A percentile compares a stretch with the other conserved stretches of the same genome.
These are phyloP conservation scores for Trichoderma sp. DNA, from an alignment of 2,329 filamentous ascomycete genomes.

Conservation along the genomic window DNA sequence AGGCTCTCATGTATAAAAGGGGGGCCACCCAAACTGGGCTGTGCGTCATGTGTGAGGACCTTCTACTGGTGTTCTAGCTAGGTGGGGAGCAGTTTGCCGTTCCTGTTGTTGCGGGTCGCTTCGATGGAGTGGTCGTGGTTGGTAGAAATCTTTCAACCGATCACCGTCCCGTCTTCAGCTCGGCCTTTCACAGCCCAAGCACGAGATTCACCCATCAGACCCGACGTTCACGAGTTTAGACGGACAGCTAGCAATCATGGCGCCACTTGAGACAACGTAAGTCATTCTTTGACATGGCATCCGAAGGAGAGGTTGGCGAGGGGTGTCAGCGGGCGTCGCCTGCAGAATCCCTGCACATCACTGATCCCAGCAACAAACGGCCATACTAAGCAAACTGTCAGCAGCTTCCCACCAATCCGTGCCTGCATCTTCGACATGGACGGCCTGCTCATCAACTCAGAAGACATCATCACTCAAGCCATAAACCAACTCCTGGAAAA, in stretches of 20 bases:
- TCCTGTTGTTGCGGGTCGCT: background rate
- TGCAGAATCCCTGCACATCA: background rate
- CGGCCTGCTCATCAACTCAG: constrained; percentile 15
- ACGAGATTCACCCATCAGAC: background rate
- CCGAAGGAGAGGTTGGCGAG: background rate
- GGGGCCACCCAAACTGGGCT: background rate
- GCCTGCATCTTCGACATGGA: constrained; percentile 15
- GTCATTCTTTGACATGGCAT: background rate
- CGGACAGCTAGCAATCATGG: background rate
- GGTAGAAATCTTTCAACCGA: background rate
- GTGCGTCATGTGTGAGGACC: background rate
- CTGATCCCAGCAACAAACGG: no score
- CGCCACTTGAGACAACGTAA: constrained; percentile 2
- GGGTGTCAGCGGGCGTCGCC: background rate
- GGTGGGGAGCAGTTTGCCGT: no score
- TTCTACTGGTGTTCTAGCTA: background rate
- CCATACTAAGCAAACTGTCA: background rate
- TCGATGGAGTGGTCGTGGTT: background rate
- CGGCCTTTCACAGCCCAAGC: background rate
- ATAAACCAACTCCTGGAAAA: constrained; percentile 9
- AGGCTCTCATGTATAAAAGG: background rate
- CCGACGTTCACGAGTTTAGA: no score
- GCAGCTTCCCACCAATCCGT: constrained; percentile 2
- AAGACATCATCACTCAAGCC: constrained; percentile 19
- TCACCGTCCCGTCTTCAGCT: background rate